Evolutionary conservation across 2,329 filamentous ascomycete species (phyloP).

Genomic region (Amesomyces nigricolor): DNA sequence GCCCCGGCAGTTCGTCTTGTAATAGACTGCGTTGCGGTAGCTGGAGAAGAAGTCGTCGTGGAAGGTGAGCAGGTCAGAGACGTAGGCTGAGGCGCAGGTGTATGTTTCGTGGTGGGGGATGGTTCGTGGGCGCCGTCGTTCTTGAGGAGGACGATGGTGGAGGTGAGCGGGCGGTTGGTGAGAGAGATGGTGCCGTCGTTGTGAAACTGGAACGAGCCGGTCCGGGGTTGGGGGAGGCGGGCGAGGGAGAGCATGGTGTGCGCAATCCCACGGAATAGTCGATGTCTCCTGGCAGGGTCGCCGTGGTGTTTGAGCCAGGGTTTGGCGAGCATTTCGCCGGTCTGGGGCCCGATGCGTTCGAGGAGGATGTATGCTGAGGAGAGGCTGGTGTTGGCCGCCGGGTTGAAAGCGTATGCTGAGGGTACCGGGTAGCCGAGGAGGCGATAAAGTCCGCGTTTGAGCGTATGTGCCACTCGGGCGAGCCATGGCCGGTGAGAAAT

Average conservation of each 20-base stretch:
- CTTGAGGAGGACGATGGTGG: conserved; percentile 30
- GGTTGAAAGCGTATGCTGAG: background rate
- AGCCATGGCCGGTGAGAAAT: background rate
- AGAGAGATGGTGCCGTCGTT: conserved; percentile 31
- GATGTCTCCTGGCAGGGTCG: conserved; percentile 23
- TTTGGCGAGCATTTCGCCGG: conserved; percentile 28
- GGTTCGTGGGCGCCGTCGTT: conserved; percentile 31
- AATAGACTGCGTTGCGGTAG: background rate
- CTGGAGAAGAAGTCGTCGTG: conserved; percentile 18
- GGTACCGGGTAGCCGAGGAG: background rate
- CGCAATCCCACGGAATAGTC: conserved; percentile 30
- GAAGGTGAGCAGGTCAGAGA: conserved; percentile 26
- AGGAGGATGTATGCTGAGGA: conserved; percentile 27
- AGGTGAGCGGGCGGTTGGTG: conserved; percentile 34
- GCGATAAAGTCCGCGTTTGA: background rate
- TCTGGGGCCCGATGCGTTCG: conserved; percentile 25
- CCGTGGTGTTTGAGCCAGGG: conserved; percentile 23
- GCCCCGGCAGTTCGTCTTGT: background rate
- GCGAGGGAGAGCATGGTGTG: conserved; percentile 30
- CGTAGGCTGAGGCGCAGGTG: conserved; percentile 27
- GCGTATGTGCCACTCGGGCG: background rate
- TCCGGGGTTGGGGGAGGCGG: conserved; percentile 27
- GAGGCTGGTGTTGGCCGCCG: background rate
- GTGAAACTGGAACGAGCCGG: conserved; percentile 26
- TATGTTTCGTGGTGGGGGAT: conserved; percentile 31